These are phyloP conservation scores for Pseudogymnoascus sp. DNA, from an alignment of 2,329 filamentous ascomycete genomes.

Conservation along the genomic window DNA sequence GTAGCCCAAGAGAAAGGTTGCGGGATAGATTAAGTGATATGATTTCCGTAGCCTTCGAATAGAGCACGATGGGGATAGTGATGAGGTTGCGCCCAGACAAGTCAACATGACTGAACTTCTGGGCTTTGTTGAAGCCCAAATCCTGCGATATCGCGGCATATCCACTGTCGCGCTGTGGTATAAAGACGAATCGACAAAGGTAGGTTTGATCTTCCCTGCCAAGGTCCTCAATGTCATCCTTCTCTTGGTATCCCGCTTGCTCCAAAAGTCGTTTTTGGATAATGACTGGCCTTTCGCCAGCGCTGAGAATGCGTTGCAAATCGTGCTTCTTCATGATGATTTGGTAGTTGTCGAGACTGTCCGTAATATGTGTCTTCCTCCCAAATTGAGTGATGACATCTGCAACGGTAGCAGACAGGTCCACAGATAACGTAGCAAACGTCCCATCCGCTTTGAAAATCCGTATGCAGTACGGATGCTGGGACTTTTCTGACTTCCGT, in stretches of 20 bases:
- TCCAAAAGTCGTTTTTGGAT: conserved; percentile 88
- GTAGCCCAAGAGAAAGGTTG: conserved; percentile 85
- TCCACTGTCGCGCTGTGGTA: conserved; percentile 80
- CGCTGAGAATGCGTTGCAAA: conserved; percentile 70
- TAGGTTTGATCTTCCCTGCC: conserved; percentile 97
- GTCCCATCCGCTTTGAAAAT: conserved; percentile 92
- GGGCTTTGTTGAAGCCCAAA: conserved; percentile 69
- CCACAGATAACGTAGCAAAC: conserved; percentile 83
- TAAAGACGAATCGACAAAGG: conserved; percentile 88
- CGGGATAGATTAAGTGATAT: conserved; percentile 89
- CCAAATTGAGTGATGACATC: conserved; percentile 87
- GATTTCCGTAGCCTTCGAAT: conserved; percentile 85
- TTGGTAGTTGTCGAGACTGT: conserved; percentile 87
- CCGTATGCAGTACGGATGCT: conserved; percentile 78
- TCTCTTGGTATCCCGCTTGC: conserved; percentile 82
- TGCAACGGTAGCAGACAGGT: conserved; percentile 73
- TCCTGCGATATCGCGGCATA: conserved; percentile 66
- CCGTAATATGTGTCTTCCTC: conserved; percentile 88
- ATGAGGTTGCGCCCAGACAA: conserved; percentile 82
- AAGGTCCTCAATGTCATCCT: conserved; percentile 83
- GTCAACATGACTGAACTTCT: conserved; percentile 92
- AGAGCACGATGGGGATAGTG: conserved; percentile 90
- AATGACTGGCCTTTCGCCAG: conserved; percentile 72
- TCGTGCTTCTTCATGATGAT: conserved; percentile 93
- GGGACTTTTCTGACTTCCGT: conserved; percentile 66